phyloP scores from a whole-genome alignment of 2,329 filamentous ascomycete genomes.

The Lojkania enalia region DNA sequence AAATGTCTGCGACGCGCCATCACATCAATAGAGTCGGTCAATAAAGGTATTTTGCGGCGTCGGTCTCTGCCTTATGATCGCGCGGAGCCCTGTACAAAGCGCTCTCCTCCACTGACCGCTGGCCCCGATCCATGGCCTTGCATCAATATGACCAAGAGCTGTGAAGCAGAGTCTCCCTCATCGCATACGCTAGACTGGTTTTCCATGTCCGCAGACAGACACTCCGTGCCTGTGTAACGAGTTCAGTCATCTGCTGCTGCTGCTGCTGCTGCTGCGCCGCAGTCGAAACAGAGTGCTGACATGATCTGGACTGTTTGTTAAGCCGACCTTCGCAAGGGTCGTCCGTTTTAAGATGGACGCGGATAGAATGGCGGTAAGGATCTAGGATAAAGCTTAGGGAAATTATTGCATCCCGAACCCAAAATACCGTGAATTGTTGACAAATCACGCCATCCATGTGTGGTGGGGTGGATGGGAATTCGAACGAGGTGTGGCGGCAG shows the following conservation, averaged over 20 bases:
- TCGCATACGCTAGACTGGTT: slow-evolving; percentile 6
- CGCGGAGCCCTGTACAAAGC: no score
- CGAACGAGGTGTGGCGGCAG: background rate
- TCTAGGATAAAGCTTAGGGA: slow-evolving; percentile 2
- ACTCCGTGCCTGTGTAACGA: background rate
- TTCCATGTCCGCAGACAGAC: slow-evolving; percentile 6
- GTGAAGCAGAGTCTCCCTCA: background rate
- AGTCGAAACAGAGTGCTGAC: slow-evolving; percentile 34
- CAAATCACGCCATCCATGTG: slow-evolving; percentile 2
- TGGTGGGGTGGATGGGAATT: background rate
- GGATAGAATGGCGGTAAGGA: slow-evolving; percentile 39
- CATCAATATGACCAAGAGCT: background rate
- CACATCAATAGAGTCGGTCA: no score
- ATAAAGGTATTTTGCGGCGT: background rate
- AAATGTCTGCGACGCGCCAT: no score
- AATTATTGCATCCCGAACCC: background rate
- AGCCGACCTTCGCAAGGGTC: slow-evolving; percentile 27
- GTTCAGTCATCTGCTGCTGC: slow-evolving; percentile 1
- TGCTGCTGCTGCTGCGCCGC: slow-evolving; percentile 22
- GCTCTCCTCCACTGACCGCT: background rate
- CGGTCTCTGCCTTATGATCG: no score
- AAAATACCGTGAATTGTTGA: background rate
- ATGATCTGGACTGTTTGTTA: slow-evolving; percentile 14
- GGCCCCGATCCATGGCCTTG: background rate
- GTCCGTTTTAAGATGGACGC: slow-evolving; percentile 18